Base-by-base conservation (phyloP, 2,329 filamentous ascomycete genomes). In the Colletotrichum destructivum region DNA sequence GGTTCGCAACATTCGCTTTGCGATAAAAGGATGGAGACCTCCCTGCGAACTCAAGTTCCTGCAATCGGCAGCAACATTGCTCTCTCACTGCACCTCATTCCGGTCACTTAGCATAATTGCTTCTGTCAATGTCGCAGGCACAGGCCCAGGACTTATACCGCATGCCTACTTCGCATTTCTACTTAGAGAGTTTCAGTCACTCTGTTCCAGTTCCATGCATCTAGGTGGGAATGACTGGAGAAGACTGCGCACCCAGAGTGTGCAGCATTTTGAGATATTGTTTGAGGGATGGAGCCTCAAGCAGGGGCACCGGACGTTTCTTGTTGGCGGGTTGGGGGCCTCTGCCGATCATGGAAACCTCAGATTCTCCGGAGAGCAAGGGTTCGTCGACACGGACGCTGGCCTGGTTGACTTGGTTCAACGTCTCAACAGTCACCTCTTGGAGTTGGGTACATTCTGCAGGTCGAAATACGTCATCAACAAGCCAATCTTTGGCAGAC, bases 11-110 rank as follows among this genome's bases (percentile, higher is more conserved):
- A 47, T 65, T 4, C 8, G 21, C 16, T 35, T 57, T 18, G 15
- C 16, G 15, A 31, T 31, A 38, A 38, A 38, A 38, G 8, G 8
- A 38, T 38, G 35, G 35, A 38, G 7, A n/a, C 4, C 6, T 8
- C 15, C 5, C 12, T 7, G 26, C 18, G 15, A 1, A 2, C 16
- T 46, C 44, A 40, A 62, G 11, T n/a, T 11, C 18, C 9, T 52
- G 8, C 44, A 55, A 31, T 8, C 47, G 4, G 8, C 40, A n/a
- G 18, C 18, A 6, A 42, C 66, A 26, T 16, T 69, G 26, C 51
- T 69, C 49, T 65, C 60, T 31, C 66, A 69, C 44, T 35, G 35
- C 31, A 44, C 49, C n/a, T 42, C 62, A 3, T 16, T 54, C 13
- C 44, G 26, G 15, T 16, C 23, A n/a, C 31, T 62, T 16, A 49